Conservation (phyloP, 257 asterid species). For the Fraxinus pennsylvanica region DNA sequence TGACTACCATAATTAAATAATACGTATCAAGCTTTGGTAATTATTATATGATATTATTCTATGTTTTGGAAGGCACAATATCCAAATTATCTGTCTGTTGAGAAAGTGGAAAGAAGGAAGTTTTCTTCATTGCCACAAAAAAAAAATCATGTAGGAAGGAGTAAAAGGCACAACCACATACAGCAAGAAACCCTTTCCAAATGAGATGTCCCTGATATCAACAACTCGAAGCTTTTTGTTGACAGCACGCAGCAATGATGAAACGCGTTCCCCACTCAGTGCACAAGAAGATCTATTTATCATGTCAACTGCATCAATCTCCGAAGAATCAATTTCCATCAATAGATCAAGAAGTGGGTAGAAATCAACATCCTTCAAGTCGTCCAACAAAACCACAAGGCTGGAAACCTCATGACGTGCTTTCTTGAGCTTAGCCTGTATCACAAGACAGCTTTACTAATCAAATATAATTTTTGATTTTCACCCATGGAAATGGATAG, state of each 20-base stretch:
- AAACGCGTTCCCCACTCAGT: conserved; percentile 59
- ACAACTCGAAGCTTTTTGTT: conserved; percentile 74
- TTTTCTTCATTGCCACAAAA: not conserved
- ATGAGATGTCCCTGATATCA: conserved; percentile 74
- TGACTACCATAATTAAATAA: not conserved
- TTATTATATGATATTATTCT: not conserved
- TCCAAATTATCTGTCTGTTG: not conserved
- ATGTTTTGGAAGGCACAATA: not conserved
- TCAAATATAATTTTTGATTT: conserved; percentile 11
- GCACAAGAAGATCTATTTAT: conserved; percentile 64
- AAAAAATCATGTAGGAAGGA: conserved; percentile 6
- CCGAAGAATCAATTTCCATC: conserved; percentile 63
- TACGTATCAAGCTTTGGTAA: not conserved
- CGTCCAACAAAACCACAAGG: conserved; percentile 61
- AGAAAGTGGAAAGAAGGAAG: not conserved
- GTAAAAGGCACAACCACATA: conserved; percentile 40
- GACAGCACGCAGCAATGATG: conserved; percentile 63
- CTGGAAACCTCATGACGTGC: conserved; percentile 52
- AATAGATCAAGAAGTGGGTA: conserved; percentile 65
- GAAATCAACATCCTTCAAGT: conserved; percentile 68
- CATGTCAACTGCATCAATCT: conserved; percentile 86
- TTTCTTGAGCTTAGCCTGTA: conserved; percentile 75
- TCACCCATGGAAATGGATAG: conserved; percentile 6
- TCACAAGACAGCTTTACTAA: conserved; percentile 23
- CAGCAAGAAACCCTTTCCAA: conserved; percentile 81